Evolutionary conservation across 1,139 yeast genomes (phyloP), one percentile per base, ranked within the genome.

Genomic region (Suhomyces yuchorum): DNA sequence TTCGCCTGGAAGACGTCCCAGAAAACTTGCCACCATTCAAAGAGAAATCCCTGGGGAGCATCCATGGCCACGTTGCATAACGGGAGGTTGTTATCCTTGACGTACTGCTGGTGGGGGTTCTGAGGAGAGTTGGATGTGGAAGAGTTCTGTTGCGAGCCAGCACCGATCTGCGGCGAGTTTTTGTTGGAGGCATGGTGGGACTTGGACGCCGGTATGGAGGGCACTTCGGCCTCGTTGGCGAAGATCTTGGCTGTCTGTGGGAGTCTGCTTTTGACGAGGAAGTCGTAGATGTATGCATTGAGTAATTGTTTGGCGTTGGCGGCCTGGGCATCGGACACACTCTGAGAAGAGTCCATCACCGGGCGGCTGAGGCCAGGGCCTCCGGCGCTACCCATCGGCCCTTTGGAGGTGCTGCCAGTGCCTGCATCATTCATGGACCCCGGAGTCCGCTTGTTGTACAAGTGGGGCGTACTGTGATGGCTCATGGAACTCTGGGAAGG

Each of bases 21-120:
- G 63, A 91, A 92, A 28, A 91, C 84, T 70, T 84, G 91, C 97
- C 97, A 92, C 97, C 98, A 92, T 63, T 91, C 97, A 58, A 80
- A 84, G 40, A 91, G 70, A 60, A 89, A 91, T 8, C 97, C 95
- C 58, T 86, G 92, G 0, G 96, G 95, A 4, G 96, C 85, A 61
- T 90, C 90, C 81, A 81, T 80, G 22, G 83, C 75, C 58, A 81
- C 75, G 46, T 72, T 70, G 49, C 81, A 65, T 22, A 71, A 70
- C 1, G 86, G 83, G 22, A 82, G 64, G 46, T 76, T 78, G 51
- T 71, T 63, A 6, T 70, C 74, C 48, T 67, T 68, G 39, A 59
- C 62, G 44, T 63, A 55, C 46, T 65, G 71, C 40, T 48, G 51
- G 28, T 51, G 49, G 7, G 62, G 59, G 23, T 57, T 55, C 38